phyloP scores from a whole-genome alignment of 1,284 basidiomycete species.

The Fomitiporia mediterranea region DNA sequence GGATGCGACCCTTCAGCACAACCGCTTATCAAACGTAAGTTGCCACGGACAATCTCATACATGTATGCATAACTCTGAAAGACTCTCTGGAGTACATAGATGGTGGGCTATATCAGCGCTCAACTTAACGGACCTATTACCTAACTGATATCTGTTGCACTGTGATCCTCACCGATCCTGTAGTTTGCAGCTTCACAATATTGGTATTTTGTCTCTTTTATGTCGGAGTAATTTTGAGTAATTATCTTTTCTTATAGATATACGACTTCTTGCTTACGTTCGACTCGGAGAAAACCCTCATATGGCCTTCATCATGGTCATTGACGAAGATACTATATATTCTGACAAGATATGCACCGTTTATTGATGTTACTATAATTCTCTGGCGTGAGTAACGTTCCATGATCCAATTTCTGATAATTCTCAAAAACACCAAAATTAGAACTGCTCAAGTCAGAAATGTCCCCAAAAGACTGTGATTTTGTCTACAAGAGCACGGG shows the following conservation, averaged over 20 bases:
- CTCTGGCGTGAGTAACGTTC: neutral
- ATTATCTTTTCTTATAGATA: neutral
- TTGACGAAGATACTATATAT: constrained; percentile 4
- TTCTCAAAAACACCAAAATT: no score
- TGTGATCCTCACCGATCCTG: neutral
- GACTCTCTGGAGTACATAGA: neutral
- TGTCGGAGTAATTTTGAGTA: no score
- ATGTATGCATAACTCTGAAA: neutral
- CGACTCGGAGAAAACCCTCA: constrained; percentile 1
- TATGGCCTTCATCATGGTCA: constrained; percentile 10
- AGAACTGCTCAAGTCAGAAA: neutral
- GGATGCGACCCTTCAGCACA: neutral
- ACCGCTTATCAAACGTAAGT: neutral
- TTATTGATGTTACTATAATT: constrained; percentile 10
- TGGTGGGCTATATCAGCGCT: neutral
- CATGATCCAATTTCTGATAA: neutral
- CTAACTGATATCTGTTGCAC: neutral
- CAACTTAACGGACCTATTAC: neutral
- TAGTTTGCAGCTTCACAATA: constrained; percentile 1
- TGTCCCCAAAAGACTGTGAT: neutral
- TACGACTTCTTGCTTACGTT: constrained; percentile 8
- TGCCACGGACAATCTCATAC: no score
- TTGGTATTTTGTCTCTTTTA: neutral
- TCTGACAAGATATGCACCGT: constrained; percentile 8
- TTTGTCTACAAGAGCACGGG: constrained; percentile 9